Percentiles rank a stretch among this genome's conserved stretches.
These are phyloP conservation scores for Thymus mandschuricus DNA, from an alignment of 257 asterid genomes.

Conservation along the genomic window DNA sequence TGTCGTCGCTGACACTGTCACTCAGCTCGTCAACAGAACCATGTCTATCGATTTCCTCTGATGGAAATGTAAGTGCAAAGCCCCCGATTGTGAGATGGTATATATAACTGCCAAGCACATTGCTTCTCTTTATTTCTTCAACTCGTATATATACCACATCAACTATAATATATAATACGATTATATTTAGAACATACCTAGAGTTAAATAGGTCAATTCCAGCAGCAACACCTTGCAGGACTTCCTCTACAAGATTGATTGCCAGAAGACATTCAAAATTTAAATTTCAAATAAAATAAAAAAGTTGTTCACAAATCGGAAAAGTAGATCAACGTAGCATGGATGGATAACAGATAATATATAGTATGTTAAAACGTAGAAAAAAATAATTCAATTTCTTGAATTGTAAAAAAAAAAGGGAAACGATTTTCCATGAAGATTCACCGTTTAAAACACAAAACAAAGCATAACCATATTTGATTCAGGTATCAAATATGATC, in stretches of 20 bases:
- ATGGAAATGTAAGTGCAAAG: conserved; percentile 78
- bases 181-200: conserved; percentile 52
- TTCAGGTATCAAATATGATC: conserved; percentile 14
- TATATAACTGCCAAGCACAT: conserved; percentile 57
- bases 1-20: conserved; percentile 58
- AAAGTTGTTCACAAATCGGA: conserved; percentile 22
- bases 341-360: background rate
- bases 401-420: background rate
- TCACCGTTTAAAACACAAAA: background rate
- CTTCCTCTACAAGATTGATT: conserved; percentile 71
- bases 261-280: conserved; percentile 13
- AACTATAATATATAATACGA: background rate
- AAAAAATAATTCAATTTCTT: background rate
- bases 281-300: background rate
- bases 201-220: conserved; percentile 95
- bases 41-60: conserved; percentile 39
- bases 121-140: background rate
- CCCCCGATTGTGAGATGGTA: conserved; percentile 89
- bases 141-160: too few species aligned
- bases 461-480: background rate
- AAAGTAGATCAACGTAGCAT: conserved; percentile 7
- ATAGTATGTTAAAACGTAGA: background rate
- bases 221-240: conserved; percentile 92
- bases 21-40: conserved; percentile 39
- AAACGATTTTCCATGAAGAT: background rate